Conservation (phyloP, 306 rosid genomes). For the Trichosanthes cucumerina region DNA sequence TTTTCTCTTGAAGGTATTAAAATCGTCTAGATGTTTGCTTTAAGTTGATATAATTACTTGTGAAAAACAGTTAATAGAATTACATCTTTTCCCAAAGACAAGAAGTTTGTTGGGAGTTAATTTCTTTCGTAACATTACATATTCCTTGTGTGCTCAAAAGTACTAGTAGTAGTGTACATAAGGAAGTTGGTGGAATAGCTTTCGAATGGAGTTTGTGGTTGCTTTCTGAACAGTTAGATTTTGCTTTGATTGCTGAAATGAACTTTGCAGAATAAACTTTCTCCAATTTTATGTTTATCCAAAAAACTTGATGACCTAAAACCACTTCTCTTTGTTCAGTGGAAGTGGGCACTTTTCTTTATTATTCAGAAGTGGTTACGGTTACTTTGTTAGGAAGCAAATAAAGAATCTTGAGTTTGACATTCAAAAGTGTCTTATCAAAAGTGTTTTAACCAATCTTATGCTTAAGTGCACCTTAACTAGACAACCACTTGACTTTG, state of each 20-base stretch:
- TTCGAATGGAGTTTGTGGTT: background rate
- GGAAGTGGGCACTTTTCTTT: background rate
- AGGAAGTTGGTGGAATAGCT: background rate
- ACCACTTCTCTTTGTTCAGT: background rate
- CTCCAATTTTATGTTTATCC: background rate
- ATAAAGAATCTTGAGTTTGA: background rate
- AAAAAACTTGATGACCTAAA: background rate
- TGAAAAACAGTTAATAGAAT: background rate
- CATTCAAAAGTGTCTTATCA: background rate
- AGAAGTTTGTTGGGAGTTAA: background rate
- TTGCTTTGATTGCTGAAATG: background rate
- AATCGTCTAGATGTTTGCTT: background rate
- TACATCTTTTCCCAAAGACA: background rate
- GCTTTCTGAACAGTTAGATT: background rate
- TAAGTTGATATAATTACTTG: background rate
- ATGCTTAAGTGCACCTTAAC: no score
- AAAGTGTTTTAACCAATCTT: background rate
- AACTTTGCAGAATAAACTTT: background rate
- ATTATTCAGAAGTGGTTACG: background rate
- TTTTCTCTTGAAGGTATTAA: background rate
- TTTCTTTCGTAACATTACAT: background rate
- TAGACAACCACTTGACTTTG: no score
- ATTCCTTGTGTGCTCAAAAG: background rate
- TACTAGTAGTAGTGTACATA: background rate
- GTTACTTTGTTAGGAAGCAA: background rate